A percentile compares a stretch with the other conserved stretches of the same genome.
Conservation (phyloP, 2,329 filamentous ascomycete species). For the Hypoxylon sp. region DNA sequence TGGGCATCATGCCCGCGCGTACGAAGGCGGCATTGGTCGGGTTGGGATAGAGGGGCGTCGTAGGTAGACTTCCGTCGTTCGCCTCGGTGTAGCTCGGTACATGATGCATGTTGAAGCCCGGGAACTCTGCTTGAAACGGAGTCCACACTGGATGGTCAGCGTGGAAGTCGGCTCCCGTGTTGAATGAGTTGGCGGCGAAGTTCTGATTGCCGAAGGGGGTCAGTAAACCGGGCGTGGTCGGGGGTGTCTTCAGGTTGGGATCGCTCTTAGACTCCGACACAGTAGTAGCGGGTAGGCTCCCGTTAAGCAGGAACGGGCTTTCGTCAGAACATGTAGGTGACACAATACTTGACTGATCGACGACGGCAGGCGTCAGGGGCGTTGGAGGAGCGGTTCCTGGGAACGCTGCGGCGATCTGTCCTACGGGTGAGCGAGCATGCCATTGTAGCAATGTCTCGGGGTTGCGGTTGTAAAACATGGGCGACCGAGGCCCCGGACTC, state of each 20-base stretch:
- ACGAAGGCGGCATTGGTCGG: slow-evolving; percentile 58
- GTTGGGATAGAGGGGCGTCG: slow-evolving; percentile 60
- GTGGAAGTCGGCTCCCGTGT: slow-evolving; percentile 47
- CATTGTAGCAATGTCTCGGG: slow-evolving; percentile 59
- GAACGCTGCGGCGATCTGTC: slow-evolving; percentile 52
- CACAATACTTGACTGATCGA: slow-evolving; percentile 53
- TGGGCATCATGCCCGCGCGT: slow-evolving; percentile 25
- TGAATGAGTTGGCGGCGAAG: slow-evolving; percentile 51
- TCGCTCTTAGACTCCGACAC: slow-evolving; percentile 51
- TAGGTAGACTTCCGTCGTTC: slow-evolving; percentile 58
- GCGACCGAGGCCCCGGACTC: slow-evolving; percentile 56
- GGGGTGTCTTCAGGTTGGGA: slow-evolving; percentile 64
- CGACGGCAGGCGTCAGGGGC: slow-evolving; percentile 61
- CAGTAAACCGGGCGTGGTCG: slow-evolving; percentile 63
- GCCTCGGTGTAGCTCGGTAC: slow-evolving; percentile 61
- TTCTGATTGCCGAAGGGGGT: slow-evolving; percentile 57
- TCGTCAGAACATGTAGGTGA: slow-evolving; percentile 56
- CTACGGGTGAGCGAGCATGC: slow-evolving; percentile 57
- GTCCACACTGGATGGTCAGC: slow-evolving; percentile 63
- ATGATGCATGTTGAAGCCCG: slow-evolving; percentile 55
- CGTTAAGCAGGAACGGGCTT: slow-evolving; percentile 50
- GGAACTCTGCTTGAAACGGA: slow-evolving; percentile 61
- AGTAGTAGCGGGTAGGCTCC: slow-evolving; percentile 36
- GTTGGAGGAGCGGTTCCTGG: slow-evolving; percentile 61
- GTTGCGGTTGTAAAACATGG: slow-evolving; percentile 59